A percentile compares a stretch with the other conserved stretches of the same genome.
Evolutionary conservation across 768 basidiomycete genomes (phyloP).

Genomic region (Mycena olivaceomarginata): DNA sequence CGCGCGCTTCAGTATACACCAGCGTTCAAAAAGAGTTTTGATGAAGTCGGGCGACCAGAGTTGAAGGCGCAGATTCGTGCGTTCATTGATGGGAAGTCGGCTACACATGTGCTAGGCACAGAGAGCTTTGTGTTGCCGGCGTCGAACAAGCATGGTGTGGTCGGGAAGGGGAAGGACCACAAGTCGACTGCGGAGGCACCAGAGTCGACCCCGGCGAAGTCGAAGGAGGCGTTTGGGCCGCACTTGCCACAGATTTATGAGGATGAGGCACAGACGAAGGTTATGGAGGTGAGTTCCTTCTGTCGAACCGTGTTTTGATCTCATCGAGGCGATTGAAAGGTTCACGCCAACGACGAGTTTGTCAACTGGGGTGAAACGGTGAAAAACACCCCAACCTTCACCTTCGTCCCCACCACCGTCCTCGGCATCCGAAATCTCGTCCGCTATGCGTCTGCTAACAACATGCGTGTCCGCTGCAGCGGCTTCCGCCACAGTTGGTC

Average conservation of each 20-base stretch:
- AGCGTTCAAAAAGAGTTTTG: constrained; percentile 2
- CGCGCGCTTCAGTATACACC: constrained; percentile 15
- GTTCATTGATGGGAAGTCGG: constrained; percentile 25
- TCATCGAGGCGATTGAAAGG: constrained; percentile 16
- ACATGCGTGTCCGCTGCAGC: constrained; percentile 17
- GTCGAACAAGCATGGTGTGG: constrained; percentile 26
- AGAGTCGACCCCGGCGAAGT: constrained; percentile 12
- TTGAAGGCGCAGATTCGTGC: constrained; percentile 9
- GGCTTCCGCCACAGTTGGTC: constrained; percentile 31
- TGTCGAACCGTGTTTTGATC: constrained; percentile 12
- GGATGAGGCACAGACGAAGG: constrained; percentile 25
- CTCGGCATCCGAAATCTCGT: constrained; percentile 21
- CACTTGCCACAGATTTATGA: constrained; percentile 23
- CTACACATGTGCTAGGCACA: constrained; percentile 3
- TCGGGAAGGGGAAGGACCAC: constrained; percentile 23
- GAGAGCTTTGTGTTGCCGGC: constrained; percentile 16
- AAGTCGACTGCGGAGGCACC: constrained; percentile 2
- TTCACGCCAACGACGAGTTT: constrained; percentile 13
- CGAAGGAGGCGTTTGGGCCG: neutral
- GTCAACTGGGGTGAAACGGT: constrained; percentile 26
- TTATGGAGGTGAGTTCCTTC: constrained; percentile 24
- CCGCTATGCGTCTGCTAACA: neutral
- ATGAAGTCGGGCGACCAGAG: neutral
- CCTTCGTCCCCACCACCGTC: constrained; percentile 31
- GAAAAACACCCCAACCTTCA: constrained; percentile 13